phyloP scores from a whole-genome alignment of 129 eudicot genomes.

The Sambucus nigra region DNA sequence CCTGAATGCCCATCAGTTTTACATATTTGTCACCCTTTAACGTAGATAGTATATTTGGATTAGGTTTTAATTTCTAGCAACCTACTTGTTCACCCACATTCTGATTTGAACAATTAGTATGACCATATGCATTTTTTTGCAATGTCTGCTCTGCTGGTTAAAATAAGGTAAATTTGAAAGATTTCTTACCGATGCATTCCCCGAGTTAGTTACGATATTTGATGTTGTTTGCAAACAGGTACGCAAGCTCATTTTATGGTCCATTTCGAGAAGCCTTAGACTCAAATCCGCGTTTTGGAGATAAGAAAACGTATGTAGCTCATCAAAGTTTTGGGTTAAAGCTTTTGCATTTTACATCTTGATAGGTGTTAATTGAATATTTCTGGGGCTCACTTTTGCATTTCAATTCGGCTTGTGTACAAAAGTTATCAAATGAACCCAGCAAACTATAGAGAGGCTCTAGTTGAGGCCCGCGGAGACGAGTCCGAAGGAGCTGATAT shows the following conservation, averaged over 20 bases:
- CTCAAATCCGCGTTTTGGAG: constrained; percentile 98
- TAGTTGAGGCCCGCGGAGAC: constrained; percentile 68
- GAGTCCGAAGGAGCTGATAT: constrained; percentile 99
- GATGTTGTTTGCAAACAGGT: constrained; percentile 36
- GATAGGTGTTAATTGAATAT: neutral
- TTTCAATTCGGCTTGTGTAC: constrained; percentile 5
- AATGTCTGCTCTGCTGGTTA: too few species aligned
- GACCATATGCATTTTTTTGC: too few species aligned
- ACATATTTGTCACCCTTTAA: too few species aligned
- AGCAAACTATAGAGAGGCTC: constrained; percentile 90
- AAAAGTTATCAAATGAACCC: constrained; percentile 98
- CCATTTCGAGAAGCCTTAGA: constrained; percentile 99
- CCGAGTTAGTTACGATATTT: neutral
- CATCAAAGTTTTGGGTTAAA: constrained; percentile 5
- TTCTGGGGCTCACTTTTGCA: constrained; percentile 3
- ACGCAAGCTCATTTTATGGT: constrained; percentile 95
- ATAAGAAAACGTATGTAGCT: constrained; percentile 81
- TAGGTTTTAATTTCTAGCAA: too few species aligned
- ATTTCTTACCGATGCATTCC: neutral
- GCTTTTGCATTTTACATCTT: neutral
- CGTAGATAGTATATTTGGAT: too few species aligned
- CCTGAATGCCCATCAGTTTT: too few species aligned
- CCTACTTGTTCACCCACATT: too few species aligned
- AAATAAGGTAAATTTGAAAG: too few species aligned
- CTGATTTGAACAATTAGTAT: too few species aligned